Base-by-base conservation (phyloP, 441 rosid genomes). In the Brassica balearica region DNA sequence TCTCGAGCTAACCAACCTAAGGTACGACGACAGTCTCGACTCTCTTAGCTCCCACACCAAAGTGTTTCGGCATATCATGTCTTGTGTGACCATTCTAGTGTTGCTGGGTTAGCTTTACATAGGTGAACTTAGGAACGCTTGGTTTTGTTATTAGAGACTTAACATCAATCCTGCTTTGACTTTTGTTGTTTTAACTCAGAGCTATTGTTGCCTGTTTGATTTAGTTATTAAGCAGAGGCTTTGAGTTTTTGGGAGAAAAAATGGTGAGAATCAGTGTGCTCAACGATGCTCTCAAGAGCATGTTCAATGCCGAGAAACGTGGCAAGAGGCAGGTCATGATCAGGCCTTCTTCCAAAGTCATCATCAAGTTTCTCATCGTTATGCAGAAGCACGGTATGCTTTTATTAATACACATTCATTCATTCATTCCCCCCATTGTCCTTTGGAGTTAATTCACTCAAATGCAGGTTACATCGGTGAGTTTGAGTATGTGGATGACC, bases 321-420 rank as follows among this genome's bases (percentile, higher is more conserved):
- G 92, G 92, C 23, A 89, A 87, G 80, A 84, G 92, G 5, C 91
- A 89, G 85, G 92, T 87, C 78, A 86, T 89, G 90, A 89, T 89
- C 80, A 82, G 91, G 84, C 91, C 91, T 0, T 88, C 91, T 12
- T 88, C 90, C 0, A 88, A 88, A 79, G 92, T 88, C 58, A 84
- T 88, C 55, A 84, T 88, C 83, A 88, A 88, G 83, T 89, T 89
- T 38, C 89, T 89, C 5, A 64, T 86, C 17, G 92, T 89, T 60
- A 89, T 89, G 92, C 92, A 89, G 78, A 89, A 87, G 77, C 92
- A 89, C 61, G 92, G 92, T 89, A 61, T 19, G 14, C 51, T 11
- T 43, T 48, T 48, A 8, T 34, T 34, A 34, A 34, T 34, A 34
- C 7, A 19, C 19, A 19, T 19, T 19, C 19, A 19, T 19, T 19